phyloP scores from a whole-genome alignment of 768 basidiomycete genomes.

The Ramaria sp. region DNA sequence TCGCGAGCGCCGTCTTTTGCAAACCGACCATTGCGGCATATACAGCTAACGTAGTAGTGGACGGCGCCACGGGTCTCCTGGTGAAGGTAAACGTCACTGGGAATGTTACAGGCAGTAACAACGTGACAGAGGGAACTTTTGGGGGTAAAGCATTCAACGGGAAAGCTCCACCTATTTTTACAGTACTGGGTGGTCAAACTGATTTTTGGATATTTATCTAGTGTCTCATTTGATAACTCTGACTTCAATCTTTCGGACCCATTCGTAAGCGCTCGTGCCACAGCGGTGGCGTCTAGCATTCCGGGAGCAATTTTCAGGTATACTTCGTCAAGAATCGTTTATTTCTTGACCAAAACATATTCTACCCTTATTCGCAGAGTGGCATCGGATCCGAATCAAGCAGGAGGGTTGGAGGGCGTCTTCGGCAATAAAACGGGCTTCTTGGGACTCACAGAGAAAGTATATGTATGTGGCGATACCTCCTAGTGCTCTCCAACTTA shows the following conservation, averaged over 20 bases:
- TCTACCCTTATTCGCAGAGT: neutral
- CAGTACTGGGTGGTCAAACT: neutral
- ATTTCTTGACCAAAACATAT: neutral
- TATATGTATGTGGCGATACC: constrained; percentile 41
- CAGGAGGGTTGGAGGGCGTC: constrained; percentile 29
- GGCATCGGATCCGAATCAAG: constrained; percentile 21
- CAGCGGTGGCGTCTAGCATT: constrained; percentile 37
- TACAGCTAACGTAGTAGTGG: constrained; percentile 31
- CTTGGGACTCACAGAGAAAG: constrained; percentile 33
- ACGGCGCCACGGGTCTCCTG: constrained; percentile 33
- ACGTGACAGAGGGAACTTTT: constrained; percentile 37
- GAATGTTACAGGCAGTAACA: constrained; percentile 29
- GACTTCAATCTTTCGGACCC: constrained; percentile 17
- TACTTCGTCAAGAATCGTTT: constrained; percentile 16
- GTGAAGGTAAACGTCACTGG: constrained; percentile 23
- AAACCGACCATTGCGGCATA: constrained; percentile 35
- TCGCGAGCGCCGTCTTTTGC: constrained; percentile 48
- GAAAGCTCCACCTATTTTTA: constrained; percentile 14
- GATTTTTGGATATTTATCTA: constrained; percentile 1
- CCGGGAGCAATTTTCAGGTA: constrained; percentile 49
- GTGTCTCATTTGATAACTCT: constrained; percentile 3
- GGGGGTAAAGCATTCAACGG: constrained; percentile 48
- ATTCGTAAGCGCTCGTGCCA: constrained; percentile 42
- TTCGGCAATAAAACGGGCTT: constrained; percentile 43
- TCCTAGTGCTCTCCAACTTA: neutral